Evolutionary conservation across 352 stramenopile genomes (phyloP).

Genomic region (Thraustochytrium sp.): DNA sequence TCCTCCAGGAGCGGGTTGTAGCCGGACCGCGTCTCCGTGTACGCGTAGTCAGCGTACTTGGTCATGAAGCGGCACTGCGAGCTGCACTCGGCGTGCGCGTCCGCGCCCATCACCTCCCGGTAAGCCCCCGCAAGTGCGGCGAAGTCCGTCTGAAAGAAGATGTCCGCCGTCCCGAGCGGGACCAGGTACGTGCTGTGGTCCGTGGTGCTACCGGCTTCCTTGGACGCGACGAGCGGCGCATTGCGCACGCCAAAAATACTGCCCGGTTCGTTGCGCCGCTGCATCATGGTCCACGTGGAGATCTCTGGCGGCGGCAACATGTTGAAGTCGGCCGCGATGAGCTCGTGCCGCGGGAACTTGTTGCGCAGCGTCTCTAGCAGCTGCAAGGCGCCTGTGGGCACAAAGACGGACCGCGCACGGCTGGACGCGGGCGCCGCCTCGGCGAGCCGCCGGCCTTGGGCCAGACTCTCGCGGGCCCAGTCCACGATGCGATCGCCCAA

Average conservation of each 20-base stretch:
- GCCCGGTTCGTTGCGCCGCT: conserved; percentile 5
- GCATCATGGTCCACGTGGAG: neutral
- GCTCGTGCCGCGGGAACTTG: conserved; percentile 71
- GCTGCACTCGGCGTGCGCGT: conserved; percentile 55
- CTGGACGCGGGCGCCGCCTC: neutral
- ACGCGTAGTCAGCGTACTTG: conserved; percentile 66
- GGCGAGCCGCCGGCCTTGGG: neutral
- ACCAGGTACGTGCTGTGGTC: conserved; percentile 80
- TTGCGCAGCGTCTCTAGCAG: conserved; percentile 68
- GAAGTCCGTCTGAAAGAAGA: conserved; percentile 84
- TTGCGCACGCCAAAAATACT: conserved; percentile 51
- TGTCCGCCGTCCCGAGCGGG: conserved; percentile 71
- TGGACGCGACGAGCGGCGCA: conserved; percentile 74
- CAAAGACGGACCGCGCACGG: conserved; percentile 58
- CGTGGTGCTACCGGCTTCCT: conserved; percentile 63
- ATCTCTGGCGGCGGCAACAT: conserved; percentile 66
- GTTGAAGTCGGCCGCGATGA: conserved; percentile 80
- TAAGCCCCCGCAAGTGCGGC: conserved; percentile 69
- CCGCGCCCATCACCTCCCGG: conserved; percentile 59
- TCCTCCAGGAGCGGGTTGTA: conserved; percentile 80
- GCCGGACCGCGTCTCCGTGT: conserved; percentile 67
- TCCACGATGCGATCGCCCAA: conserved; percentile 45
- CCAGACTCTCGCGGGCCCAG: conserved; percentile 26
- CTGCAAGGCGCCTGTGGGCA: conserved; percentile 75
- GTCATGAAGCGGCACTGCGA: conserved; percentile 63